A percentile compares a stretch with the other conserved stretches of the same genome.
These are phyloP conservation scores for Alternaria arborescens DNA, from an alignment of 2,329 filamentous ascomycete genomes.

Conservation along the genomic window DNA sequence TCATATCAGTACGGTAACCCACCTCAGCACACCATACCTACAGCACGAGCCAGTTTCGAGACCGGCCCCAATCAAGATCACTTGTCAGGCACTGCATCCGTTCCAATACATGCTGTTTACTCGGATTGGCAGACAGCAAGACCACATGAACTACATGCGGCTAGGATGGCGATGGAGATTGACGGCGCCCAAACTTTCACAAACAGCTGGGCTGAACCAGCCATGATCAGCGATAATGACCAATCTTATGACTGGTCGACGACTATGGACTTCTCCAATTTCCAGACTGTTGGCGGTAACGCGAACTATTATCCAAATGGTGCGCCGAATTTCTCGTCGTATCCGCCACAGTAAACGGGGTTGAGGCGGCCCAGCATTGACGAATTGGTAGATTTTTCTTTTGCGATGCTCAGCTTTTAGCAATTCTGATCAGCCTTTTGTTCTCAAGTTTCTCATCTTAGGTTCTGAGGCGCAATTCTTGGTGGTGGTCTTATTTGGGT, in stretches of 20 bases:
- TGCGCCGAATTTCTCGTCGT: neutral
- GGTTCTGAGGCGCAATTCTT: neutral
- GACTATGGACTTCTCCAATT: neutral
- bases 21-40: neutral
- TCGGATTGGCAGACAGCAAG: neutral
- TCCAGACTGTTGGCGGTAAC: neutral
- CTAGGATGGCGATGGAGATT: slow-evolving; percentile 6
- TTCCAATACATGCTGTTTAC: neutral
- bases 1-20: neutral
- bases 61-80: neutral
- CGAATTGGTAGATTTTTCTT: too few relatives aligned
- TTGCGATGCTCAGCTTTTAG: neutral
- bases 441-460: neutral
- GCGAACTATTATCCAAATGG: too few relatives aligned
- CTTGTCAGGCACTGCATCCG: neutral
- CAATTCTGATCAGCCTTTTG: neutral
- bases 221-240: slow-evolving; percentile 8
- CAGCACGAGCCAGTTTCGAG: neutral
- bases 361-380: too few relatives aligned
- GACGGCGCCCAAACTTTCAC: slow-evolving; percentile 3
- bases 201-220: neutral
- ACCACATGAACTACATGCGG: slow-evolving; percentile 4
- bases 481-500: neutral
- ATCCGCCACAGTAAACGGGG: neutral
- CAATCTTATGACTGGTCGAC: neutral